phyloP scores from a whole-genome alignment of 2,329 filamentous ascomycete genomes.

The Magnaporthiopsis incrustans region DNA sequence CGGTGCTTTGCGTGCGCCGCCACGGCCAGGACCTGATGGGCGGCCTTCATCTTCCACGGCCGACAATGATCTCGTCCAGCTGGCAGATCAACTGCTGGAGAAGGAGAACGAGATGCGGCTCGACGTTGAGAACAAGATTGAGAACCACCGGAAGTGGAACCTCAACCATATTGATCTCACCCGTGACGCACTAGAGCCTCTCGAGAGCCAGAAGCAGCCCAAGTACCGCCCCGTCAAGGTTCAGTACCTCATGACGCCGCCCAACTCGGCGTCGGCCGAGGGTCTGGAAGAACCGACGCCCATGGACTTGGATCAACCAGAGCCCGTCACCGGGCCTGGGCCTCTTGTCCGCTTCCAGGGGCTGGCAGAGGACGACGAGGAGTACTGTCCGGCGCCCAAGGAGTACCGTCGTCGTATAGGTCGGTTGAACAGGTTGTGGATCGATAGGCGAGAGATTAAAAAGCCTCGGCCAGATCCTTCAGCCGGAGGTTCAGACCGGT shows the following conservation, averaged over 20 bases:
- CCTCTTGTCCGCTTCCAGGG: slow-evolving; percentile 38
- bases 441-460: slow-evolving; percentile 70
- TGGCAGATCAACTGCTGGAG: slow-evolving; percentile 71
- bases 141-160: slow-evolving; percentile 89
- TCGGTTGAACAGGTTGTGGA: slow-evolving; percentile 75
- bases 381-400: slow-evolving; percentile 37
- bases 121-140: slow-evolving; percentile 79
- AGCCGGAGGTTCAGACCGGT: slow-evolving; percentile 49
- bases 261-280: slow-evolving; percentile 46
- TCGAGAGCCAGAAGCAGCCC: slow-evolving; percentile 54
- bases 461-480: slow-evolving; percentile 37
- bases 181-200: slow-evolving; percentile 73
- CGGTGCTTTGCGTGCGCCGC: slow-evolving; percentile 60
- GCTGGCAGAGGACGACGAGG: slow-evolving; percentile 29
- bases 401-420: slow-evolving; percentile 79
- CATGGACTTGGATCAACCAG: slow-evolving; percentile 47
- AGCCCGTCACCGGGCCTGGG: slow-evolving; percentile 17
- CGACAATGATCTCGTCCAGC: slow-evolving; percentile 69
- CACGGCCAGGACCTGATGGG: slow-evolving; percentile 51
- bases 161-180: slow-evolving; percentile 83
- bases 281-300: slow-evolving; percentile 27
- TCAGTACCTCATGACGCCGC: slow-evolving; percentile 61
- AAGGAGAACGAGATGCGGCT: slow-evolving; percentile 72
- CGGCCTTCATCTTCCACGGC: slow-evolving; percentile 38
- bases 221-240: slow-evolving; percentile 66